Base-by-base conservation (phyloP, 2,329 filamentous ascomycete genomes). In the Alternaria rosae region DNA sequence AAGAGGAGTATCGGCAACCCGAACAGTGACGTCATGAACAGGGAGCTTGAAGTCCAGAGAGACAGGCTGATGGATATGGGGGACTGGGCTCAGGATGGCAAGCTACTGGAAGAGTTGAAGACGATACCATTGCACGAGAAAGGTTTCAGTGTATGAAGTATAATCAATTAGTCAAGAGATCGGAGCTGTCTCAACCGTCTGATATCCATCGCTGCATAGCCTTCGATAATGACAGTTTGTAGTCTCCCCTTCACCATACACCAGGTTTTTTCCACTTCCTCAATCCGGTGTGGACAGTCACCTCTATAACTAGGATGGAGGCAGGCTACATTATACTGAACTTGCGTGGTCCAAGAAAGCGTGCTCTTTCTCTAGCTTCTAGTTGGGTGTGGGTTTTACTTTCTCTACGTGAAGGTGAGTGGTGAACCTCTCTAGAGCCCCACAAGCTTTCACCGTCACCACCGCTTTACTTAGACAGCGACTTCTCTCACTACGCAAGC, bases 11-110 rank as follows among this genome's bases (percentile, higher is more conserved):
- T 76, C n/a, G 71, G 69, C 28, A 70, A 68, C 53, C 68, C 65
- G 30, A 61, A 67, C 53, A 68, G 58, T 35, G 65, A 62, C 48
- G 59, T 67, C 38, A 64, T 75, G 54, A 69, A 74, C 48, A 45
- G 60, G 17, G 69, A 70, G 48, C 62, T 78, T 30, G 70, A 76
- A 53, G 48, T 53, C n/a, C 75, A 78, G 59, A 68, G 63, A 54
- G 63, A 70, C 23, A 59, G 69, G 17, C 45, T 79, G 52, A 62
- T 68, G 63, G 64, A 78, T 32, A 76, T 79, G 71, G 76, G 71
- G 6, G 67, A 73, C 41, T 73, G 68, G 68, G 51, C 64, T 6
- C 48, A 71, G 25, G 54, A 59, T 51, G 30, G 62, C 21, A 28
- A 45, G 20, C 6, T 11, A 20, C 20, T 21, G 8, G 35, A 30